Evolutionary conservation across 306 rosid genomes (phyloP).

Genomic region (Lablab purpureus): DNA sequence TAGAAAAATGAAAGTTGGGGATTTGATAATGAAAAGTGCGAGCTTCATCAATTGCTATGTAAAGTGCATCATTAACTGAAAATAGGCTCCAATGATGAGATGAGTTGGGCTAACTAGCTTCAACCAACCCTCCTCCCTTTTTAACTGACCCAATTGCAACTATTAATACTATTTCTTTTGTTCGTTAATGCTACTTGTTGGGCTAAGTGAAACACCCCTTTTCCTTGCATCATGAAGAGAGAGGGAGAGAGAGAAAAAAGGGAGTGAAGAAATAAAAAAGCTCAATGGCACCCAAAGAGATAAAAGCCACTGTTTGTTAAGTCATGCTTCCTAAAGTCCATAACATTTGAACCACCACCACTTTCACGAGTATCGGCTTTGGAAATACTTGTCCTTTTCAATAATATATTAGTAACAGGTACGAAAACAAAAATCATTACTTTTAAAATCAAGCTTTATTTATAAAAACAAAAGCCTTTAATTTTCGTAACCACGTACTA

Average conservation of each 20-base stretch:
- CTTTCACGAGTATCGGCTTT: neutral
- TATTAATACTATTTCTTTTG: neutral
- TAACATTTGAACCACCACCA: neutral
- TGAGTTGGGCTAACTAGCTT: neutral
- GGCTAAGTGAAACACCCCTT: neutral
- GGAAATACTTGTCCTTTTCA: neutral
- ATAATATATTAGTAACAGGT: constrained; percentile 1
- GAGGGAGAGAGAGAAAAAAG: neutral
- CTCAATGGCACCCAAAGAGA: neutral
- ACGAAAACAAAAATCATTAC: neutral
- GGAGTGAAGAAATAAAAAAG: neutral
- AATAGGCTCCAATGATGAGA: neutral
- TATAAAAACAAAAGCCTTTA: neutral
- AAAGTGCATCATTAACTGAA: too few relatives aligned
- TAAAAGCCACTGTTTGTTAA: neutral
- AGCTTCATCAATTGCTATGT: neutral
- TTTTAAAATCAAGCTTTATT: neutral
- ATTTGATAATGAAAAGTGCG: neutral
- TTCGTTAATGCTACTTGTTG: neutral
- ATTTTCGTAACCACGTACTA: neutral
- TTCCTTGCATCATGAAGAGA: neutral
- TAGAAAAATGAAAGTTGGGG: too few relatives aligned
- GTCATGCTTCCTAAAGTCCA: constrained; percentile 2
- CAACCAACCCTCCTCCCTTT: neutral
- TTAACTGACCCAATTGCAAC: neutral